A percentile compares a stretch with the other conserved stretches of the same genome.
phyloP scores from a whole-genome alignment of 2,329 filamentous ascomycete species.

The Lecanosticta acicola region DNA sequence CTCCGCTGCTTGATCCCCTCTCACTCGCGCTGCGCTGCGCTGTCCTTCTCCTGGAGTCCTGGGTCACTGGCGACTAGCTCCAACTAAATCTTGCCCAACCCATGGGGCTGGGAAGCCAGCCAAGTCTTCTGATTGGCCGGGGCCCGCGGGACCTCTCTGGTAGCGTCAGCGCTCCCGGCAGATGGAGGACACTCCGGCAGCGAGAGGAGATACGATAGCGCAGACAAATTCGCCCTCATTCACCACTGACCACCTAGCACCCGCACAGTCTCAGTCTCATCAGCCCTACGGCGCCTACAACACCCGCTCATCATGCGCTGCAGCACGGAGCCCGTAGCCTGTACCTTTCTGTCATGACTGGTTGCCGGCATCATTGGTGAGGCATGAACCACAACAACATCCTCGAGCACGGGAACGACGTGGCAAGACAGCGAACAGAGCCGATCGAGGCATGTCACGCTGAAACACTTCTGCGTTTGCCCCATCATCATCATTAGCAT shows the following conservation, averaged over 20 bases:
- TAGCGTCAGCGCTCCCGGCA: conserved; percentile 5
- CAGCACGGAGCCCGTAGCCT: too few species aligned
- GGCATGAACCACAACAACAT: too few species aligned
- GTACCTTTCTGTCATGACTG: neutral
- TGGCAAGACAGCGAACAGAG: too few species aligned
- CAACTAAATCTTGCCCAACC: conserved; percentile 14
- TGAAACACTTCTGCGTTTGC: too few species aligned
- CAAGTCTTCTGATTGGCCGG: conserved; percentile 12
- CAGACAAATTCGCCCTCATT: too few species aligned
- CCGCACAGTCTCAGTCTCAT: neutral
- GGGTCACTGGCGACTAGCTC: conserved; percentile 7
- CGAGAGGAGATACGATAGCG: too few species aligned
- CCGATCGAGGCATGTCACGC: too few species aligned
- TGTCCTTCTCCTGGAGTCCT: neutral
- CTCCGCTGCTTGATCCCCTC: too few species aligned
- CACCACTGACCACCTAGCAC: too few species aligned
- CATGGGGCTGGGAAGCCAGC: conserved; percentile 15
- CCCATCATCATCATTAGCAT: too few species aligned
- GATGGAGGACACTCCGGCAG: neutral
- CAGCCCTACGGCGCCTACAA: neutral
- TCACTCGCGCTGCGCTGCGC: neutral
- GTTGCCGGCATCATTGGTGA: neutral
- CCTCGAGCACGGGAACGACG: too few species aligned
- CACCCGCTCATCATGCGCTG: too few species aligned
- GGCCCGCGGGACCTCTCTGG: conserved; percentile 8